Percentiles rank a stretch among this genome's conserved stretches.
Evolutionary conservation across 73 alveolate genomes (phyloP).

Genomic region (Symbiodinium natans): DNA sequence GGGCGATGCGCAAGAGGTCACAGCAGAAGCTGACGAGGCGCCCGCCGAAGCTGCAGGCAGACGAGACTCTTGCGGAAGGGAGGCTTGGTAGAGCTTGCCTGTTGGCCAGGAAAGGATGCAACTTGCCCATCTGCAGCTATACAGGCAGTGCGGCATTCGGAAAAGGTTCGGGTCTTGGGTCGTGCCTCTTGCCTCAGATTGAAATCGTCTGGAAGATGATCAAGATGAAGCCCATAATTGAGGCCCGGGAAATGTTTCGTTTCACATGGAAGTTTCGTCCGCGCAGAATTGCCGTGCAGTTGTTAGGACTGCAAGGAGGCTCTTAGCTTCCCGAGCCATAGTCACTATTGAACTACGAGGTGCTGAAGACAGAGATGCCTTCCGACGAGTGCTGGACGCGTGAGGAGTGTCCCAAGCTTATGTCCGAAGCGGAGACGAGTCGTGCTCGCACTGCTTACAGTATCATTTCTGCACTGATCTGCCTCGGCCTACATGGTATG

Average conservation of each 20-base stretch:
- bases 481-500: not conserved
- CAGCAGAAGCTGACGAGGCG: slow-evolving; percentile 51
- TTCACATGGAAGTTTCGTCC: too few relatives aligned
- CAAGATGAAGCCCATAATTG: slow-evolving; percentile 50
- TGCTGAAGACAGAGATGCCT: slow-evolving; percentile 13
- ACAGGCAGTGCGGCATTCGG: not conserved
- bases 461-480: not conserved
- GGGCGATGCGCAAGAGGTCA: not conserved
- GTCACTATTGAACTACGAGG: too few relatives aligned
- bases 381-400: slow-evolving; percentile 58
- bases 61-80: too few relatives aligned
- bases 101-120: not conserved
- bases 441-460: not conserved
- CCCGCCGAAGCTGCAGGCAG: not conserved
- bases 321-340: too few relatives aligned
- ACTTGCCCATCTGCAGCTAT: not conserved
- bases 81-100: too few relatives aligned
- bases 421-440: not conserved
- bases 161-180: not conserved
- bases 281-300: too few relatives aligned
- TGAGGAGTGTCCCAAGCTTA: not conserved
- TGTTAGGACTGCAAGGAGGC: too few relatives aligned
- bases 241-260: not conserved
- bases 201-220: slow-evolving; percentile 45
- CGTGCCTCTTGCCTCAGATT: not conserved